Evolutionary conservation across 805 yeast genomes (phyloP), one percentile per base, ranked within the genome.

Genomic region (Brettanomyces anomalus): DNA sequence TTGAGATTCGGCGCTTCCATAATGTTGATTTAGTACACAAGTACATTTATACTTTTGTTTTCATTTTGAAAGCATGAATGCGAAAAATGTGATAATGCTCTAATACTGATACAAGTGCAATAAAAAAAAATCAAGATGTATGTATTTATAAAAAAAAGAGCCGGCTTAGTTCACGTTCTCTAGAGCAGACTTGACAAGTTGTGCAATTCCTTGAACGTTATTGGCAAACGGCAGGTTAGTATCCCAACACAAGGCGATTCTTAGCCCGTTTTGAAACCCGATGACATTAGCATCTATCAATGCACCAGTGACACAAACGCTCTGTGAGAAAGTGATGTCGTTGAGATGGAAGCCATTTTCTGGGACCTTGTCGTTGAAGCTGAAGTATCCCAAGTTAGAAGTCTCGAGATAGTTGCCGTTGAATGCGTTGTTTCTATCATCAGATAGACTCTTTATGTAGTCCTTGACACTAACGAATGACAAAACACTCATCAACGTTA

Each of bases 361-460:
- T 14, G n/a, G n/a, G 17, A 17, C 26, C 20, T 11, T 17, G 5
- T 19, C 11, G 13, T 21, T n/a, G 16, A 38, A n/a, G 14, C 14
- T 21, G n/a, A 24, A 26, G 19, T 15, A 38, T 15, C 40, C 40
- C 33, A 38, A 16, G 19, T 38, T 38, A 6, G 40, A 38, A 10
- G 15, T 5, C 19, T 38, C 40, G 14, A 38, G 17, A 13, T 17
- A 15, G 13, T 19, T 5, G 21, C 40, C 35, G 5, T 18, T 14
- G 3, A 28, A 31, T 6, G 18, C n/a, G 6, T 35, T 15, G 7
- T 18, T 18, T 15, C 21, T 24, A 6, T 24, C 35, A 10, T 16
- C 14, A 24, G 28, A 24, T 14, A 28, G n/a, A n/a, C 28, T 2
- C n/a, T 19, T 16, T 11, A 38, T 11, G 24, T 15, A 28, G 11